These are phyloP conservation scores for Hyaloscypha finlandica DNA, from an alignment of 495 filamentous ascomycete genomes.

Conservation along the genomic window DNA sequence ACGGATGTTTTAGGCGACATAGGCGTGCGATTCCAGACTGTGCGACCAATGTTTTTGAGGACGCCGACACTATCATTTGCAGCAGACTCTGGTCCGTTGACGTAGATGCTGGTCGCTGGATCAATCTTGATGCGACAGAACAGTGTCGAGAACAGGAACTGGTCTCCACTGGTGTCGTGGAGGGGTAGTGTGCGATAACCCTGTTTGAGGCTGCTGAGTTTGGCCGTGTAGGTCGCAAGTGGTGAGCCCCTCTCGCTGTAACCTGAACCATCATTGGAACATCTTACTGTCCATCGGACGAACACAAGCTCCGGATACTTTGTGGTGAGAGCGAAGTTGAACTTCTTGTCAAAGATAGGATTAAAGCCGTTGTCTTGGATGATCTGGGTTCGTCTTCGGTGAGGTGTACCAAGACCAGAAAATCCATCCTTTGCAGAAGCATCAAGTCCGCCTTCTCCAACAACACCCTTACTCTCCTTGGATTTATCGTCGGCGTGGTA, in stretches of 20 bases:
- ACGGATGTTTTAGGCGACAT: conserved; percentile 30
- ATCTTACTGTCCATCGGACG: conserved; percentile 89
- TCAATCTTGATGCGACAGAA: conserved; percentile 81
- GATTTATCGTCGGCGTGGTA: conserved; percentile 88
- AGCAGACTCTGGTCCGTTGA: conserved; percentile 39
- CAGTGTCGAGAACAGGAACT: conserved; percentile 90
- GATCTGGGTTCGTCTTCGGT: conserved; percentile 75
- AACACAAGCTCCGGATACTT: conserved; percentile 93
- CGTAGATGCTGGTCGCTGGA: conserved; percentile 54
- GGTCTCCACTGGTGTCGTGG: conserved; percentile 84
- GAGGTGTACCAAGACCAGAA: conserved; percentile 72
- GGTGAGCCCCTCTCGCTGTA: conserved; percentile 64
- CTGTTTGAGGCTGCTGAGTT: conserved; percentile 83
- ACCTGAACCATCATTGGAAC: conserved; percentile 67
- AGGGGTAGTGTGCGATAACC: conserved; percentile 98
- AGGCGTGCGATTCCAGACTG: conserved; percentile 46
- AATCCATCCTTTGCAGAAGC: conserved; percentile 67
- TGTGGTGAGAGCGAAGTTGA: conserved; percentile 77
- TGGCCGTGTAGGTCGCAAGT: conserved; percentile 87
- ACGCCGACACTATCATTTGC: conserved; percentile 41
- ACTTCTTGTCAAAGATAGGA: conserved; percentile 72
- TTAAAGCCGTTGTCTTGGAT: conserved; percentile 89
- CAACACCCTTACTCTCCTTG: conserved; percentile 51
- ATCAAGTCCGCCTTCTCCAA: conserved; percentile 69
- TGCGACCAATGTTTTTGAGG: conserved; percentile 49